Percentiles rank a stretch among this genome's conserved stretches.
These are phyloP conservation scores for Didymella arachidicola DNA, from an alignment of 2,329 filamentous ascomycete species.

Conservation along the genomic window DNA sequence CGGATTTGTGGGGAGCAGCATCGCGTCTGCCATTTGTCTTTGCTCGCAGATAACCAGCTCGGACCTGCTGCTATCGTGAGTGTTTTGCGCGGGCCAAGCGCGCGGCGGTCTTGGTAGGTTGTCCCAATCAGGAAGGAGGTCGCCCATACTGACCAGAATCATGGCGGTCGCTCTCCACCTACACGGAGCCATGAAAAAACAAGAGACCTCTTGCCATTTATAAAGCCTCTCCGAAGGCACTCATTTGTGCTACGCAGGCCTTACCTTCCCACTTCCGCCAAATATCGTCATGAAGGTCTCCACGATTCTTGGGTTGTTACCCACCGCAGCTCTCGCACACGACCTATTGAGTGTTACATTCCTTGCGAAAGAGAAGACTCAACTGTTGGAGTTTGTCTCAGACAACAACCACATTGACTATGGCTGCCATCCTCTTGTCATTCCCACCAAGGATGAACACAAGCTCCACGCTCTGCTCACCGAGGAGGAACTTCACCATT, in stretches of 20 bases:
- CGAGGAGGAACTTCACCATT: conserved; percentile 30
- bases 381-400: conserved; percentile 41
- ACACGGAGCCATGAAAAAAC: conserved; percentile 1
- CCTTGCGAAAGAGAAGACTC: conserved; percentile 41
- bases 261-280: background rate
- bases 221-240: background rate
- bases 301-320: conserved; percentile 36
- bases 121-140: conserved; percentile 20
- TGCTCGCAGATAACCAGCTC: conserved; percentile 20
- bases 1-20: background rate
- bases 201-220: background rate
- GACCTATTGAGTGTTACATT: conserved; percentile 42
- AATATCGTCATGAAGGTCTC: conserved; percentile 37
- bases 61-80: conserved; percentile 20
- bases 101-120: conserved; percentile 18
- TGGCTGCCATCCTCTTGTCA: conserved; percentile 45
- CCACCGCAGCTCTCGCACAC: conserved; percentile 36
- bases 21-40: conserved; percentile 2
- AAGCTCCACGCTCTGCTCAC: conserved; percentile 45
- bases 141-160: conserved; percentile 8
- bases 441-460: conserved; percentile 39
- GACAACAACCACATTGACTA: conserved; percentile 44
- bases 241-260: background rate
- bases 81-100: conserved; percentile 14
- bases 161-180: conserved; percentile 2